phyloP scores from a whole-genome alignment of 2,329 filamentous ascomycete species.

The Cryoendolithus antarcticus region DNA sequence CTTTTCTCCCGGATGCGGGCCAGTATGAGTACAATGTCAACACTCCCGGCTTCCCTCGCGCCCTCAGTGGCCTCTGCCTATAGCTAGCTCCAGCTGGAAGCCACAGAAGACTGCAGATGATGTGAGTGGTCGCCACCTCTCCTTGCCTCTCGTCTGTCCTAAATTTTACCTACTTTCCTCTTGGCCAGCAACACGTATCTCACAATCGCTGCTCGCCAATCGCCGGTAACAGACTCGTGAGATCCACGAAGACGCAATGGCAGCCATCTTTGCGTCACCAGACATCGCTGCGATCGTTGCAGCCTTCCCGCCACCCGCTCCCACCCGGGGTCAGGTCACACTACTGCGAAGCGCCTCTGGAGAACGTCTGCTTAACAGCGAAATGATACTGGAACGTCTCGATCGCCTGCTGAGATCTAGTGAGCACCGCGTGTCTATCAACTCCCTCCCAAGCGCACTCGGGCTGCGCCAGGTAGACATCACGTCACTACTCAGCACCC shows the following conservation, averaged over 20 bases:
- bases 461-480: slow-evolving; percentile 6
- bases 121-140: no score
- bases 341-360: slow-evolving; percentile 13
- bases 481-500: slow-evolving; percentile 6
- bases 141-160: no score
- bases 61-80: no score
- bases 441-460: slow-evolving; percentile 8
- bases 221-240: no score
- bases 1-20: no score
- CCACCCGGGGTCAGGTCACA: slow-evolving; percentile 8
- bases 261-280: slow-evolving; percentile 14
- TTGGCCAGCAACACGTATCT: no score
- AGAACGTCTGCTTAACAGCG: slow-evolving; percentile 11
- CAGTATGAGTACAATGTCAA: no score
- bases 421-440: slow-evolving; percentile 7
- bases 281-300: slow-evolving; percentile 17
- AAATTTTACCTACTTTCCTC: no score
- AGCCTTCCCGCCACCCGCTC: slow-evolving; percentile 13
- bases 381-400: slow-evolving; percentile 6
- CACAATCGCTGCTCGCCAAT: no score
- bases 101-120: no score
- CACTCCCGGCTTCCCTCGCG: no score
- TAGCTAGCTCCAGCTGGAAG: no score
- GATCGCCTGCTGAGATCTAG: slow-evolving; percentile 7
- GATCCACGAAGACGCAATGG: slow-evolving; percentile 7